Evolutionary conservation across 306 rosid species (phyloP), one percentile per base, ranked within the genome.

Genomic region (Senna siamea): DNA sequence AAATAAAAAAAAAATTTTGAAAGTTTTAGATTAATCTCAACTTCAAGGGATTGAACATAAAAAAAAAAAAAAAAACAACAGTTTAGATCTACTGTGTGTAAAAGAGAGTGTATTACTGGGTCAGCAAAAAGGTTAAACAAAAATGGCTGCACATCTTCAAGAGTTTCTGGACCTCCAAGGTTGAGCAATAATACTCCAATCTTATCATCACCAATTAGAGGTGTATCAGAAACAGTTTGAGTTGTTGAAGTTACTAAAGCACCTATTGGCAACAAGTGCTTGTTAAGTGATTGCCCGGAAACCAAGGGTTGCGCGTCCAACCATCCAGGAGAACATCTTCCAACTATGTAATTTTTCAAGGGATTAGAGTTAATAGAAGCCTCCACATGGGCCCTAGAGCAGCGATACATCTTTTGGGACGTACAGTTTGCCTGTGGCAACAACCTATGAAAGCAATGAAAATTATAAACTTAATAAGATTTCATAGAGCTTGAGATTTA

Each of bases 151-250:
- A 93, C 98, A 63, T 93, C 98, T 38, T 93, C 97, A 75, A 93
- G 92, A 77, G 97, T 90, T 87, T 93, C 97, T 2, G 98, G 98
- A 59, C 98, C 98, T 77, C 98, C 97, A 60, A 90, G 98, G 84
- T 93, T 93, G 55, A 93, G 92, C 89, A 90, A 77, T 86, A 93
- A 76, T 19, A 93, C 97, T 74, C 96, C 98, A 35, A 90, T 81
- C 81, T 86, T 89, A 58, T 90, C 96, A 32, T 89, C 91, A 2
- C 86, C 93, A 41, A 43, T 40, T 54, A 89, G n/a, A 81, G 89
- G 85, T 23, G 82, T 56, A 73, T 81, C 76, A 6, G 93, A 55
- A 58, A 74, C 72, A 66, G 81, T 81, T 76, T 76, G 86, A 59
- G 81, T 60, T 12, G 88, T 83, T 59, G 89, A 70, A 56, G 90